Evolutionary conservation across 805 yeast species (phyloP).

Genomic region (Starmerella khaoyaiensis): DNA sequence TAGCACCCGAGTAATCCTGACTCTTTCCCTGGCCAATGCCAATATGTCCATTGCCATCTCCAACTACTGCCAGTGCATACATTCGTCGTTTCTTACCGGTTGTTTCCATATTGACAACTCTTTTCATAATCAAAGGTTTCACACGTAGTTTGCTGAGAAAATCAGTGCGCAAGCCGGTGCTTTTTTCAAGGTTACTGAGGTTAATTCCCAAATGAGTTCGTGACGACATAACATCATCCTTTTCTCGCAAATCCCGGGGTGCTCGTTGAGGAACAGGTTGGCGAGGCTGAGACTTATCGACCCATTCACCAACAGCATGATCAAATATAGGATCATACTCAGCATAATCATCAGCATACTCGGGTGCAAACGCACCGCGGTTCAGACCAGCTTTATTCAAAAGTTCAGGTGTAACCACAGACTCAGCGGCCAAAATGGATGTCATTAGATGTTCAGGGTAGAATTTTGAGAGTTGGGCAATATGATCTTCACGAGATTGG

Average conservation of each 20-base stretch:
- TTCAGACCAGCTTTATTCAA: conserved; percentile 36
- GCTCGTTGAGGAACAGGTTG: conserved; percentile 45
- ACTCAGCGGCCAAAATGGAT: conserved; percentile 70
- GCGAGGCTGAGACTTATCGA: conserved; percentile 39
- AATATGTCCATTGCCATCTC: conserved; percentile 84
- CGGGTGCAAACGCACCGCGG: conserved; percentile 51
- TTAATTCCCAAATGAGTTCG: conserved; percentile 24
- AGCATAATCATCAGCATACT: conserved; percentile 56
- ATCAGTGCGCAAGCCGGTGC: conserved; percentile 24
- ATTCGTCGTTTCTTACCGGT: conserved; percentile 38
- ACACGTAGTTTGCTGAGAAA: conserved; percentile 21
- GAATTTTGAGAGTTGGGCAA: conserved; percentile 52
- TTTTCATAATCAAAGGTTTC: conserved; percentile 34
- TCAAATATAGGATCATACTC: conserved; percentile 69
- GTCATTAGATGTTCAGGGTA: conserved; percentile 73
- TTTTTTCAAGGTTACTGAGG: conserved; percentile 25
- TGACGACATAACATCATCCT: conserved; percentile 27
- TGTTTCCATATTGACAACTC: conserved; percentile 82
- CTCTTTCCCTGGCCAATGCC: conserved; percentile 87
- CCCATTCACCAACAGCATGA: conserved; percentile 36
- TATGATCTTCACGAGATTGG: conserved; percentile 30
- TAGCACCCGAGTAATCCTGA: conserved; percentile 57
- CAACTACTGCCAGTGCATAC: conserved; percentile 78
- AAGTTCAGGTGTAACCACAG: conserved; percentile 53
- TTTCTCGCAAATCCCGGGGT: conserved; percentile 34